Base-by-base conservation (phyloP, 1,284 basidiomycete species). In the Cryptococcus floricola region DNA sequence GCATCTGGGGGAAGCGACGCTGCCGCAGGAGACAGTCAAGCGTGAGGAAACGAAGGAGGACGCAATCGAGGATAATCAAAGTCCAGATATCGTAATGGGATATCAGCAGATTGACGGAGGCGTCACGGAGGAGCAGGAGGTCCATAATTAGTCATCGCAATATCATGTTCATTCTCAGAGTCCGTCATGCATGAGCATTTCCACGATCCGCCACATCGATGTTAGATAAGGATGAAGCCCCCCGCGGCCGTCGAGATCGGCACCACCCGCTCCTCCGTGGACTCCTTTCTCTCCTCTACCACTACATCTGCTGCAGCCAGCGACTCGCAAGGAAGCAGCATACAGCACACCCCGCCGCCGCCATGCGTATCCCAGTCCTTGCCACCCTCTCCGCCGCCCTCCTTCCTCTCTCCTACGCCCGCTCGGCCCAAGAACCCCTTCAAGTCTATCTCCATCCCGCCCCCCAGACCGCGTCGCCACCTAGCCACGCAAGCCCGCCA, bases 391-490 rank as follows among this genome's bases (percentile, higher is more conserved):
- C 46, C 37, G 31, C 64, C 5, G 34, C 60, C 12, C 56, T 59
- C 12, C 47, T 59, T 38, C 48, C 61, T 7, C 13, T 57, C n/a
- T 50, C 56, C 39, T 39, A 47, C 28, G 59, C 66, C 28, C 42
- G 54, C 43, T 59, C 60, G 18, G 28, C 43, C 39, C 67, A 67
- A 61, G 62, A 66, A 44, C 69, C 67, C 8, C 57, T 73, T 6
- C 74, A 76, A 63, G 67, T 78, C 49, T 77, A 71, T 62, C 69
- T 77, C 41, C 64, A 75, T 61, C 77, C 76, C 2, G 51, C 71
- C 6, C 75, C 75, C 0, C 55, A 66, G 18, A 23, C 23, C 2
- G 23, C 23, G 49, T 46, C 53, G 53, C 5, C n/a, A 23, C 27
- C 39, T 19, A 39, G 37, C 54, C 59, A 58, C 31, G 42, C 49